Conservation (phyloP, 768 basidiomycete genomes). For the Dentipellis fragilis region DNA sequence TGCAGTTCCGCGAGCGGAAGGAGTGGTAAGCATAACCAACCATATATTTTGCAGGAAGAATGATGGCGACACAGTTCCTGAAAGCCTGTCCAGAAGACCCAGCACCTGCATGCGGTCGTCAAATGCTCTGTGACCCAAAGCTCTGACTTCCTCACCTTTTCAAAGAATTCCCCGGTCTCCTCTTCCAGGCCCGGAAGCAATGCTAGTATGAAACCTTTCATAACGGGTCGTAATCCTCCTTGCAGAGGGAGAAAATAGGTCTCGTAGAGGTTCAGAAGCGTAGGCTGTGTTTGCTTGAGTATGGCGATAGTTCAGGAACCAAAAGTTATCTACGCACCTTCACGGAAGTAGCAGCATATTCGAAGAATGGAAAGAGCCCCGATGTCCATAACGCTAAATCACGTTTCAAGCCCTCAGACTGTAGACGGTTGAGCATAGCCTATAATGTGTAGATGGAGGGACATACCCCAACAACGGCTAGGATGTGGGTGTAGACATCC, state of each 20-base stretch:
- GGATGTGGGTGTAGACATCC: conserved; percentile 89
- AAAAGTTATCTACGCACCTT: conserved; percentile 41
- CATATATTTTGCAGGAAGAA: conserved; percentile 97
- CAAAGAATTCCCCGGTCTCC: conserved; percentile 95
- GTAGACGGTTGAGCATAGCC: not conserved
- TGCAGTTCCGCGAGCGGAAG: conserved; percentile 75
- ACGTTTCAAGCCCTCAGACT: conserved; percentile 80
- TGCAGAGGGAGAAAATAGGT: conserved; percentile 86
- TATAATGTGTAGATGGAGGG: not conserved
- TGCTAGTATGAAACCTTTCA: conserved; percentile 91
- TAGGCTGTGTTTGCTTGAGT: conserved; percentile 40
- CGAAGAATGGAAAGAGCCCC: conserved; percentile 96
- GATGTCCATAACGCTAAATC: conserved; percentile 93
- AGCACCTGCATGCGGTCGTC: conserved; percentile 45
- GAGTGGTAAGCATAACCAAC: conserved; percentile 86
- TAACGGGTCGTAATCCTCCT: conserved; percentile 70
- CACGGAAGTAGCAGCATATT: conserved; percentile 98
- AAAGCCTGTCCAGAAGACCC: conserved; percentile 67
- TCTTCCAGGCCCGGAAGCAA: conserved; percentile 94
- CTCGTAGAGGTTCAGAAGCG: conserved; percentile 86
- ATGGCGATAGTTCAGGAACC: not conserved
- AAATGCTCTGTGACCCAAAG: not conserved
- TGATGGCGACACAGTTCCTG: conserved; percentile 71
- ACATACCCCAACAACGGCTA: conserved; percentile 83
- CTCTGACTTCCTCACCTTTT: conserved; percentile 42